Evolutionary conservation across 306 rosid genomes (phyloP).

Genomic region (Glycine latifolia): DNA sequence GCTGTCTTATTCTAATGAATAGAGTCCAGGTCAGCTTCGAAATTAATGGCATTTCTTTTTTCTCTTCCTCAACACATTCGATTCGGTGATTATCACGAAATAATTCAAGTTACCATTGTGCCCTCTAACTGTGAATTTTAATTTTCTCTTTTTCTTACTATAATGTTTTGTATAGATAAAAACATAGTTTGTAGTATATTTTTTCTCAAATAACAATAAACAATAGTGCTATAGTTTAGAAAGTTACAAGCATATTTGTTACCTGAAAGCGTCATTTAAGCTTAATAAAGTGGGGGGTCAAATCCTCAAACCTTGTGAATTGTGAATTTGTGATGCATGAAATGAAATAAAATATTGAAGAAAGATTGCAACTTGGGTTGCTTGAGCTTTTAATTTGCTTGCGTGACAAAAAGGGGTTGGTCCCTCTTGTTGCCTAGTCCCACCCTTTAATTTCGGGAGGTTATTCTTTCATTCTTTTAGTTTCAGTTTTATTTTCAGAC

Average conservation of each 20-base stretch:
- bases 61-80: not conserved
- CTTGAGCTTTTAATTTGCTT: constrained; percentile 44
- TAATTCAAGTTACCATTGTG: not conserved
- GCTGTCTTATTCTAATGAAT: not conserved
- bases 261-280: constrained; percentile 57
- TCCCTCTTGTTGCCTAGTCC: constrained; percentile 48
- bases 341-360: constrained; percentile 1
- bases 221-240: not conserved
- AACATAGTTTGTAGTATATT: too few species aligned
- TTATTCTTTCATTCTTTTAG: constrained; percentile 6
- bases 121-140: not conserved
- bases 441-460: constrained; percentile 29
- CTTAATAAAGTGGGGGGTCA: constrained; percentile 48
- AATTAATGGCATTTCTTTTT: not conserved
- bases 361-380: constrained; percentile 43
- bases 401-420: constrained; percentile 48
- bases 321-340: constrained; percentile 2
- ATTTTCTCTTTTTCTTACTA: not conserved
- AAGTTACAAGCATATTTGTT: constrained; percentile 18
- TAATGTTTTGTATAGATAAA: not conserved
- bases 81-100: not conserved
- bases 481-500: constrained; percentile 4
- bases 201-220: not conserved
- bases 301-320: constrained; percentile 34
- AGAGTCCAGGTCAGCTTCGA: constrained; percentile 19